phyloP scores from a whole-genome alignment of 257 asterid genomes.

The Handroanthus guayacan region DNA sequence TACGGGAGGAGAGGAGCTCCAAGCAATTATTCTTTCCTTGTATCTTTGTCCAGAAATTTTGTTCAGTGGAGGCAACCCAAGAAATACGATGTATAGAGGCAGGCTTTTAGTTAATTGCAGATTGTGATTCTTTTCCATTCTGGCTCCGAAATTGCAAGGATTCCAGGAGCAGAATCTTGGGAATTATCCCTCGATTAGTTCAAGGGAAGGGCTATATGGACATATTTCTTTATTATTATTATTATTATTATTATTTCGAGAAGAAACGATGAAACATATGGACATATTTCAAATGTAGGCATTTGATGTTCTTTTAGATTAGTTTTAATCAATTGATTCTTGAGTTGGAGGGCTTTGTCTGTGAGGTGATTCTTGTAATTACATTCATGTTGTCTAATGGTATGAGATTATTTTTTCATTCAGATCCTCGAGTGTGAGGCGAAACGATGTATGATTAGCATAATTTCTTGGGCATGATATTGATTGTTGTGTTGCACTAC shows the following conservation, averaged over 20 bases:
- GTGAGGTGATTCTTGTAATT: constrained; percentile 33
- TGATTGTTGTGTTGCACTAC: constrained; percentile 6
- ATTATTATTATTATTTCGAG: too few relatives aligned
- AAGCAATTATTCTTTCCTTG: constrained; percentile 61
- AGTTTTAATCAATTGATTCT: constrained; percentile 48
- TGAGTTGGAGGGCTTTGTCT: constrained; percentile 33
- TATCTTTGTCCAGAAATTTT: constrained; percentile 67
- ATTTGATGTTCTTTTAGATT: constrained; percentile 33
- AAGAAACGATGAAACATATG: background rate
- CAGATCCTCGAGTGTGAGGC: constrained; percentile 22
- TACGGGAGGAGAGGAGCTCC: constrained; percentile 77
- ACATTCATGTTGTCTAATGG: constrained; percentile 33
- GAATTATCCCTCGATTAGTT: constrained; percentile 36
- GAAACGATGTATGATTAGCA: background rate
- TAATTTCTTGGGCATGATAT: constrained; percentile 13
- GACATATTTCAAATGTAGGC: constrained; percentile 37
- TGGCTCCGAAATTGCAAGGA: constrained; percentile 37
- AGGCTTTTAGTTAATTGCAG: constrained; percentile 26
- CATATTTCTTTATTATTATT: too few relatives aligned
- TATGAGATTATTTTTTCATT: constrained; percentile 35
- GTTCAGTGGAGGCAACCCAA: constrained; percentile 79
- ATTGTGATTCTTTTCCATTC: constrained; percentile 51
- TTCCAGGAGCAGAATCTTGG: constrained; percentile 38
- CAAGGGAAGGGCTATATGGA: constrained; percentile 20
- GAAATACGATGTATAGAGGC: constrained; percentile 68